Evolutionary conservation across 176 grass and related monocot species (phyloP).

Genomic region (Oryza meyeriana): DNA sequence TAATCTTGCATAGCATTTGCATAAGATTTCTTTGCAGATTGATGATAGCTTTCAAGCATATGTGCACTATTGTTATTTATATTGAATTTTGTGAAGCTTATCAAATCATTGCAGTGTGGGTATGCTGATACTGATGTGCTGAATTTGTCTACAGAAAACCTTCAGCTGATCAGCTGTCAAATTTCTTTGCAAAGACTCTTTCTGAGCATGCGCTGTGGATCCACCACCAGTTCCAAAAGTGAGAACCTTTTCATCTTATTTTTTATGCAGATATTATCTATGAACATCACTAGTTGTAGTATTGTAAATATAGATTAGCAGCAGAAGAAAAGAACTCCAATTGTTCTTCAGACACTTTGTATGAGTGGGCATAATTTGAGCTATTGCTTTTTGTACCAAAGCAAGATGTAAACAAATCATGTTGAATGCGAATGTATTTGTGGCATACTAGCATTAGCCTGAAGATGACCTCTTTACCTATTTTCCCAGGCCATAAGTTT

Average conservation of each 20-base stretch:
- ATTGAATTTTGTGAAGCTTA: neutral
- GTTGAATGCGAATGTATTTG: neutral
- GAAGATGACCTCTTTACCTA: neutral
- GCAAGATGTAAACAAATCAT: neutral
- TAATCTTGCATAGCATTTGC: neutral
- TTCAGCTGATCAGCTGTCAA: slow-evolving; percentile 61
- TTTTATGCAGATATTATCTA: neutral
- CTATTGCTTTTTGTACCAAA: neutral
- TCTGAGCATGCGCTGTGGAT: slow-evolving; percentile 60
- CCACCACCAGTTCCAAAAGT: slow-evolving; percentile 84
- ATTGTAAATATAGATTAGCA: neutral
- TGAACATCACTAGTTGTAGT: neutral
- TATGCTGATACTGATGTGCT: slow-evolving; percentile 95
- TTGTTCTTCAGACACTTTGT: neutral
- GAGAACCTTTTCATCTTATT: neutral
- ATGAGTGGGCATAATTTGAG: neutral
- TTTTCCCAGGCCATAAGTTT: neutral
- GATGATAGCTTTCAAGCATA: neutral
- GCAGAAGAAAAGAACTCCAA: neutral
- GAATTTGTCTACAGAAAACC: slow-evolving; percentile 86
- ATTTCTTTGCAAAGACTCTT: slow-evolving; percentile 89
- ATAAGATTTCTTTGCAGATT: neutral
- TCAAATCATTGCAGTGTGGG: slow-evolving; percentile 52
- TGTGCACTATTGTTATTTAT: neutral
- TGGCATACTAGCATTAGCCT: neutral